Conservation (phyloP, 78 protist species). For the Tieghemostelium lacteum region DNA sequence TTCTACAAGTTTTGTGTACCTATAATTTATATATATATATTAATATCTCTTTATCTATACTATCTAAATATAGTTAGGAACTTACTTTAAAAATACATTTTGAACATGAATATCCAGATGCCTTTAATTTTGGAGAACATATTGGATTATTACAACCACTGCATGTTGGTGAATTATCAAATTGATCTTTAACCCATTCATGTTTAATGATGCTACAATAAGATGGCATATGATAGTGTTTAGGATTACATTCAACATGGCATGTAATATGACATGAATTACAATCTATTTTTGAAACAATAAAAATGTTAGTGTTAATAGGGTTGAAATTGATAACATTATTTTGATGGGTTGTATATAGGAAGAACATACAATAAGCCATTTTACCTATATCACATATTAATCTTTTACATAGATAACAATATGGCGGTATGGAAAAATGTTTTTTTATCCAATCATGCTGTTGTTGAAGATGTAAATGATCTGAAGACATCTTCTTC, state of each 20-base stretch:
- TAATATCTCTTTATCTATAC: neutral
- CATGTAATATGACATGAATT: slow-evolving; percentile 30
- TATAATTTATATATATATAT: neutral
- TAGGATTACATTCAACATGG: slow-evolving; percentile 47
- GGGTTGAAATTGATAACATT: neutral
- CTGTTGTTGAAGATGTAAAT: too few relatives aligned
- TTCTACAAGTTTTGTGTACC: slow-evolving; percentile 67
- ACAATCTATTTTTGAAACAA: slow-evolving; percentile 3
- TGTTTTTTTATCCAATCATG: slow-evolving; percentile 63
- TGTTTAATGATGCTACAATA: slow-evolving; percentile 41
- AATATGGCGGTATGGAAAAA: slow-evolving; percentile 36
- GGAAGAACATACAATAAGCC: slow-evolving; percentile 21
- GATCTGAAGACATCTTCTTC: too few relatives aligned
- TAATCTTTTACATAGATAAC: slow-evolving; percentile 36
- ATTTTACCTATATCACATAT: slow-evolving; percentile 53
- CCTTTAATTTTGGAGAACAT: slow-evolving; percentile 39
- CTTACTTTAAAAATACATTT: slow-evolving; percentile 49
- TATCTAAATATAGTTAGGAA: neutral
- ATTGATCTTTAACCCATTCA: slow-evolving; percentile 60
- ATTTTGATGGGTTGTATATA: neutral
- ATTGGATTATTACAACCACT: slow-evolving; percentile 66
- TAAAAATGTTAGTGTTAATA: neutral
- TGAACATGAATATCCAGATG: slow-evolving; percentile 31
- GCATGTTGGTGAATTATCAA: slow-evolving; percentile 23
- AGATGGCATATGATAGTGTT: neutral